Evolutionary conservation across 495 filamentous ascomycete species (phyloP), one percentile per base, ranked within the genome.

Genomic region (Paragyromitra xinjiangensis): DNA sequence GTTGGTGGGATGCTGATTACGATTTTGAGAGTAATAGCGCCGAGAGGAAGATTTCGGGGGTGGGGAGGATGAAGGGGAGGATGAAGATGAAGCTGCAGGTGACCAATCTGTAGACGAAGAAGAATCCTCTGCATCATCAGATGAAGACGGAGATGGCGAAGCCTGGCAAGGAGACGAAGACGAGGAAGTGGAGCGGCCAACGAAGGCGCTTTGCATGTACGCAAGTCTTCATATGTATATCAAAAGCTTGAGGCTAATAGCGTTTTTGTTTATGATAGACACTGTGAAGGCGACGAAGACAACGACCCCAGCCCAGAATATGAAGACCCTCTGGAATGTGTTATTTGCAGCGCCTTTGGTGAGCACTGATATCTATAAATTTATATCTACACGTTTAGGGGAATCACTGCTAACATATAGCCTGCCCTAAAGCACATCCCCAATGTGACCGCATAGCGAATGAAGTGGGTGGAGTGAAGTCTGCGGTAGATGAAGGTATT

Each of bases 321-420:
- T 83, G 95, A 98, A 84, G 87, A 92, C 71, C 94, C 91, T 82
- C 86, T 98, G 53, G 85, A 91, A 67, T 98, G 95, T 83, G 85
- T 84, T 71, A 88, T 91, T 72, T 98, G 95, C 84, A 92, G 90
- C 66, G 92, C 97, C 83, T 93, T 97, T 85, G 92, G 95, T 98
- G 85, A 83, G 93, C 91, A 6, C 37, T 63, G 77, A 76, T 77
- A 67, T 71, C 7, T 39, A 70, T 39, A 56, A 44, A 29, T 29
- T 5, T 8, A 70, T 69, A 71, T 82, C 70, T 78, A 79, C 79
- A 83, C 71, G 64, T 75, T 73, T 80, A 67, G 67, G 71, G 82
- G 6, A 37, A 64, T 50, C 61, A 67, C 65, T 34, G 66, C 79
- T 82, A 73, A 79, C 64, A 75, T 79, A 81, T 62, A 56, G 64